Evolutionary conservation across 2,329 filamentous ascomycete species (phyloP).

Genomic region (Diaporthe citriasiana): DNA sequence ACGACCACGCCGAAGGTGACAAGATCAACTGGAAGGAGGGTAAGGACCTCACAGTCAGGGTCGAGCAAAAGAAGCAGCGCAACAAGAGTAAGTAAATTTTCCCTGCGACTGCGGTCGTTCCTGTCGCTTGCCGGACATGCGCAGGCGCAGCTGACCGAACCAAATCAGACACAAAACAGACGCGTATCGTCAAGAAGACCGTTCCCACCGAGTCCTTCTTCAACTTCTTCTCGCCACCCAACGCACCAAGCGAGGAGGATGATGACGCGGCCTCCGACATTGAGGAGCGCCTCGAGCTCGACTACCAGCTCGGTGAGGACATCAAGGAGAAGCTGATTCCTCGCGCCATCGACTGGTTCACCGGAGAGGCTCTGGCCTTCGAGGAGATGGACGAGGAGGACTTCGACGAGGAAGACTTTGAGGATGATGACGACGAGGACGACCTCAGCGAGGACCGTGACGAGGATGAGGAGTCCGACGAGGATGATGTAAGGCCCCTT

Average conservation of each 20-base stretch:
- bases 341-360: constrained; percentile 99
- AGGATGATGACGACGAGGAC: constrained; percentile 93
- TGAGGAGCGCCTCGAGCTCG: constrained; percentile 96
- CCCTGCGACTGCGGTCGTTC: not conserved
- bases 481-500: constrained; percentile 76
- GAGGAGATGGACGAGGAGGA: constrained; percentile 92
- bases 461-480: constrained; percentile 80
- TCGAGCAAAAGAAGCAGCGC: constrained; percentile 99
- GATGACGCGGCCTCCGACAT: constrained; percentile 88
- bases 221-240: constrained; percentile 98
- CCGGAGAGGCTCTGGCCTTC: constrained; percentile 95
- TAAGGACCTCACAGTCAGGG: constrained; percentile 92
- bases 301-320: constrained; percentile 98
- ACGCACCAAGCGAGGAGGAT: constrained; percentile 82
- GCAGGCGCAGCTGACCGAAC: constrained; percentile 39
- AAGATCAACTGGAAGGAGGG: constrained; percentile 97
- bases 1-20: constrained; percentile 97
- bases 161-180: constrained; percentile 93
- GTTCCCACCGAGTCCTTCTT: constrained; percentile 99
- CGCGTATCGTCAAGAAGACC: constrained; percentile 98
- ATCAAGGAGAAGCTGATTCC: constrained; percentile 99
- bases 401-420: constrained; percentile 84
- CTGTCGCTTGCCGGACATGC: not conserved
- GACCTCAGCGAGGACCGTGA: constrained; percentile 88
- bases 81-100: constrained; percentile 86